Evolutionary conservation across 352 stramenopile genomes (phyloP), one percentile per base, ranked within the genome.

Genomic region (Globisporangium yorkense): DNA sequence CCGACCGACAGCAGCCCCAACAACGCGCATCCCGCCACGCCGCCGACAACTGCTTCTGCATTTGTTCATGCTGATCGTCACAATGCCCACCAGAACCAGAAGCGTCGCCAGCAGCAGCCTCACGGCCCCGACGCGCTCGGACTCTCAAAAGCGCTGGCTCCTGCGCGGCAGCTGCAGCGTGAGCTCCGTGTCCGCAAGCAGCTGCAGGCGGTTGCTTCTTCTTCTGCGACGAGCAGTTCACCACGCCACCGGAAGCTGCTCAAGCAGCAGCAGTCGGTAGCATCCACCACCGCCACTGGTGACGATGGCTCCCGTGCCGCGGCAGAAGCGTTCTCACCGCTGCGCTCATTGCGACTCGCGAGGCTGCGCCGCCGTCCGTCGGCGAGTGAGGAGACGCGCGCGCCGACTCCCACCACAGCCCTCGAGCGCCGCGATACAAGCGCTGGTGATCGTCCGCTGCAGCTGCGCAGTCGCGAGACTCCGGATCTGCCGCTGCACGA

Each of bases 401-500:
- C 7, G 20, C 9, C 20, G 40, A 2, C 16, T 3, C 40, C 39
- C 5, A n/a, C 21, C 8, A 24, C n/a, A 2, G 0, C 20, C 39
- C 15, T 12, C 29, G 18, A 41, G 3, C 21, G n/a, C 35, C 35
- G 35, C 35, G 35, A 13, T 41, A 10, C 10, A 10, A 41, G 35
- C 12, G 9, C 35, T 15, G 10, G 0, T 15, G 35, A 41, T 13
- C 10, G 35, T 3, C 35, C 10, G 35, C 35, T 16, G 35, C 21
- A 33, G 13, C 29, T 21, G n/a, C 15, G 15, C 9, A 18, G 18
- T 2, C 2, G 12, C 16, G 3, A 20, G 7, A 6, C 21, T 5
- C 5, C 21, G 35, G 37, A 53, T 24, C 27, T 84, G 12, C 73
- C 76, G 4, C 41, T 89, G 1, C 77, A 87, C 44, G 74, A 86